These are phyloP conservation scores for Yamadazyma laniorum DNA, from an alignment of 805 yeast genomes.

Conservation along the genomic window DNA sequence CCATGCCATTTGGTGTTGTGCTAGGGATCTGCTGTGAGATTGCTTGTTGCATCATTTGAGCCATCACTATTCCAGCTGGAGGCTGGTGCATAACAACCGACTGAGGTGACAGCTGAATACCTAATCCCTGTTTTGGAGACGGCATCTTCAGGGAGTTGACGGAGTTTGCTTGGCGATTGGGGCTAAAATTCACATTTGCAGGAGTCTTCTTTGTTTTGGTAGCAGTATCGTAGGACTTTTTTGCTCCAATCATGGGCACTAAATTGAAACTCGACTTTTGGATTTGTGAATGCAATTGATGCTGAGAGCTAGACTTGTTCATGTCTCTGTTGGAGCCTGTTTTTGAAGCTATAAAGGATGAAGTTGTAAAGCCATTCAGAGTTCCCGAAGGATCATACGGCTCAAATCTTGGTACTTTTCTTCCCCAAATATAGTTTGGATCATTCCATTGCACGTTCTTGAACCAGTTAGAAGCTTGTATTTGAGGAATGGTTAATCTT, in stretches of 20 bases:
- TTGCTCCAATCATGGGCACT: slow-evolving; percentile 30
- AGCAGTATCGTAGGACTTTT: slow-evolving; percentile 33
- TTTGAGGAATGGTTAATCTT: slow-evolving; percentile 32
- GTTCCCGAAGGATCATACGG: slow-evolving; percentile 17
- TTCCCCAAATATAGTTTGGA: slow-evolving; percentile 37
- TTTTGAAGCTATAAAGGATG: slow-evolving; percentile 24
- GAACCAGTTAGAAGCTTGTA: slow-evolving; percentile 37
- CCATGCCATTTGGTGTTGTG: neutral
- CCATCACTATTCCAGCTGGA: slow-evolving; percentile 1
- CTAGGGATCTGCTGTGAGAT: slow-evolving; percentile 6
- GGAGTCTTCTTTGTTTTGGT: slow-evolving; percentile 29
- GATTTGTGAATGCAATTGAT: slow-evolving; percentile 39
- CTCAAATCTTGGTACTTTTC: slow-evolving; percentile 32
- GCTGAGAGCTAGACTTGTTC: slow-evolving; percentile 37
- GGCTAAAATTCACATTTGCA: slow-evolving; percentile 6
- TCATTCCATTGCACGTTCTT: slow-evolving; percentile 41
- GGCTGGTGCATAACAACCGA: neutral
- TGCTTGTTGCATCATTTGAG: slow-evolving; percentile 6
- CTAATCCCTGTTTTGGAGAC: slow-evolving; percentile 11
- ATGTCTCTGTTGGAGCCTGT: slow-evolving; percentile 37
- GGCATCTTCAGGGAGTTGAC: slow-evolving; percentile 5
- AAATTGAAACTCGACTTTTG: slow-evolving; percentile 27
- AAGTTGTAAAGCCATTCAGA: slow-evolving; percentile 2
- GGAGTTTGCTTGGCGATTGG: slow-evolving; percentile 2
- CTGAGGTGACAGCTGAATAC: slow-evolving; percentile 2